Conservation (phyloP, 306 rosid species). For the Cajanus cajan region DNA sequence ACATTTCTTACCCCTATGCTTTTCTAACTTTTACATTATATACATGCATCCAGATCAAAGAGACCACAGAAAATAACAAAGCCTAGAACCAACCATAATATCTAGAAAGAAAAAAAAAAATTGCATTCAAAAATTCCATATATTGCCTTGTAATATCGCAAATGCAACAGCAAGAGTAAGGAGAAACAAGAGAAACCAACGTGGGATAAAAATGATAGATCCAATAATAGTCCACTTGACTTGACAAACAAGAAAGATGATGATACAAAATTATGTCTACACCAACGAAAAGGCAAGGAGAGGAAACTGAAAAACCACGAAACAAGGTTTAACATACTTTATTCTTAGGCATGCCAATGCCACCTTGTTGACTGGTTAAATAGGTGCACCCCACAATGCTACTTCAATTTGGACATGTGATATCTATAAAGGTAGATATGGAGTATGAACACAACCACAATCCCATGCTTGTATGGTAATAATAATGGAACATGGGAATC, state of each 20-base stretch:
- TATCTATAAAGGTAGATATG: constrained; percentile 31
- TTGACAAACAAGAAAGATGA: not conserved
- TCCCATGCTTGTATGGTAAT: constrained; percentile 45
- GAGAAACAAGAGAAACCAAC: not conserved
- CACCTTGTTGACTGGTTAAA: constrained; percentile 33
- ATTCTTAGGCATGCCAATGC: constrained; percentile 35
- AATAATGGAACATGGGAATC: constrained; percentile 45
- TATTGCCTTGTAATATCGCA: not conserved
- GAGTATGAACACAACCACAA: constrained; percentile 34
- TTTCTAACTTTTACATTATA: too few species aligned
- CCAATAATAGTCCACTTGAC: constrained; percentile 16
- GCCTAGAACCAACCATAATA: not conserved
- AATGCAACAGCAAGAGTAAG: not conserved
- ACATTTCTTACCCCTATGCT: too few species aligned
- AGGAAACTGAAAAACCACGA: constrained; percentile 24
- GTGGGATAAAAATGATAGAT: constrained; percentile 11
- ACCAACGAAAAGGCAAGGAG: not conserved
- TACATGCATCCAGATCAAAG: too few species aligned
- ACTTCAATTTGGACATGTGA: constrained; percentile 31
- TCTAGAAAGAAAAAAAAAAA: not conserved
- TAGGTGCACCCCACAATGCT: constrained; percentile 35
- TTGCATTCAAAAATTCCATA: not conserved
- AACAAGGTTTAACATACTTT: constrained; percentile 28
- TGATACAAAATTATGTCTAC: constrained; percentile 27
- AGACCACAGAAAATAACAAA: not conserved